Base-by-base conservation (phyloP, 768 basidiomycete genomes). In the Boletus subcaerulescens region DNA sequence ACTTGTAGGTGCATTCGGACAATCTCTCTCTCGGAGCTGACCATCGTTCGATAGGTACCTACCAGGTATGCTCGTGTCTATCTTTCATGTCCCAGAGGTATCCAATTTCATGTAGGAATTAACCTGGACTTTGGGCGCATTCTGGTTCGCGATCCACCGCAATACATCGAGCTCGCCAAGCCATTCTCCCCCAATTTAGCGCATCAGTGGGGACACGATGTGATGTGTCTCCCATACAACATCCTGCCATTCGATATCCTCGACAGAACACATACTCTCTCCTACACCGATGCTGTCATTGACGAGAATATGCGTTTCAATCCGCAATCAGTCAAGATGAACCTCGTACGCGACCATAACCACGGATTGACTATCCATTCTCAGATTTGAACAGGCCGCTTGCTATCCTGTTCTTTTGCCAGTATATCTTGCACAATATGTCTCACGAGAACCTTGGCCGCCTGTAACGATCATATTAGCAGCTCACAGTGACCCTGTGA, bases 371-470 rank as follows among this genome's bases (percentile, higher is more conserved):
- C 45, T 5, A 14, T 47, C 35, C 24, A 45, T 48, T 45, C 52
- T 52, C 32, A 62, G 41, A 35, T 49, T 50, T 55, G 26, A 39
- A 51, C 59, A 85, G 85, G 71, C 80, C 18, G 77, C 84, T 22
- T 83, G 79, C 36, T 84, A 82, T 58, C 86, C 86, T 4, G 71
- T 87, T 32, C 74, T 87, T 20, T 65, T 87, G n/a, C 86, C 86
- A 5, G 63, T 85, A 5, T 88, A 87, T 67, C 70, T 87, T 11
- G 76, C 74, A 18, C 77, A 78, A 59, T 87, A 85, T 61, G 60
- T 76, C 47, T 59, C 67, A 8, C 43, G 54, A 7, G 52, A 62
- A 14, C 66, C 63, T 26, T 70, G 66, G 56, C 65, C 65, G 2
- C 59, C 63, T 5, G 55, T 72, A 32, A 73, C 71, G 4, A 49